Base-by-base conservation (phyloP, 2,329 filamentous ascomycete genomes). In the Diaporthe destruens region DNA sequence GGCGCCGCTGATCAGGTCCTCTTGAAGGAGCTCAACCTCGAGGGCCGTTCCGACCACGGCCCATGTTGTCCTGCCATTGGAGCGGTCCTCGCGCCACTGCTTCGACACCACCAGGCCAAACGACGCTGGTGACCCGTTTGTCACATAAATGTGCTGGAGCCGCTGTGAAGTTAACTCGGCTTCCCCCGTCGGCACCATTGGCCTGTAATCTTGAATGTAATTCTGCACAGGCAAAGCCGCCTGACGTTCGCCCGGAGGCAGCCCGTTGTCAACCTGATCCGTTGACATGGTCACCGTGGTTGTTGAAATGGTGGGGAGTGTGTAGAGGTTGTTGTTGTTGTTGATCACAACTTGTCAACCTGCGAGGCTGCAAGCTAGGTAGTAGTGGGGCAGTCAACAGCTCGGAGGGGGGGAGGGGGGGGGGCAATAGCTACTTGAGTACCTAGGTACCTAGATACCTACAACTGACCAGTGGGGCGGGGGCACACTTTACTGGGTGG, bases 71-170 rank as follows among this genome's bases (percentile, higher is more conserved):
- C 59, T 63, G 1, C 23, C 1, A 11, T 20, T 32, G 8, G 8
- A 9, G 8, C 14, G n/a, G 18, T 63, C 59, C 9, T 16, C n/a
- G 29, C 59, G 25, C 59, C 59, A 63, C 16, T 63, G 42, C 9
- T 49, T 23, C 23, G 42, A 42, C 4, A 63, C 25, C 23, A 63
- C 42, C 5, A 34, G 25, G 2, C 59, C 42, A 32, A 63, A 54
- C 6, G 25, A 49, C 25, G 59, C 36, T 20, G 16, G 14, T 9
- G 39, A 47, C 16, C 20, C 16, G 7, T 49, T 49, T 25, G 8
- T 63, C 36, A 63, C 39, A 32, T 20, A 32, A 6, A 63, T 63
- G 42, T 63, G 42, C 42, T 63, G 59, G 1, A 63, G 59, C 9
- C 42, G 42, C 42, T 32, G 59, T 14, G 59, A 63, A 2, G 59